Percentiles rank a stretch among this genome's conserved stretches.
Evolutionary conservation across 2,329 filamentous ascomycete species (phyloP).

Genomic region (Davidsoniella neocaledoniae): DNA sequence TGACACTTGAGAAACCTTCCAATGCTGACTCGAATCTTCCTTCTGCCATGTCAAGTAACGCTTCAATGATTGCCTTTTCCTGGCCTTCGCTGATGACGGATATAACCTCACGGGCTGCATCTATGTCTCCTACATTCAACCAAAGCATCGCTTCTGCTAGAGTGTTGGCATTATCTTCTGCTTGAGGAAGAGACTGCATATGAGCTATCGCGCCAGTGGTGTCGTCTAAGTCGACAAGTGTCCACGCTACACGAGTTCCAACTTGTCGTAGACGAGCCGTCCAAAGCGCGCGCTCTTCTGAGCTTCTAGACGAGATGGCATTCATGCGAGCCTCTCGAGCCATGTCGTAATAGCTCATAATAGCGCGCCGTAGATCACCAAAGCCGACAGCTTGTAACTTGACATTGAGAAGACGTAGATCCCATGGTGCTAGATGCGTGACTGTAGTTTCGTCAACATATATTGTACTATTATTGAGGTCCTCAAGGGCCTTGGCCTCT

Average conservation of each 20-base stretch:
- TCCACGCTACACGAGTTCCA: conserved; percentile 48
- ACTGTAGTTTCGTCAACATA: conserved; percentile 39
- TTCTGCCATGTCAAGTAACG: conserved; percentile 64
- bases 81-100: conserved; percentile 18
- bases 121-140: conserved; percentile 62
- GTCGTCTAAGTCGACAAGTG: conserved; percentile 76
- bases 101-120: conserved; percentile 44
- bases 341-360: conserved; percentile 84
- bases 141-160: conserved; percentile 49
- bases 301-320: conserved; percentile 29
- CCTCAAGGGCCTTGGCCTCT: conserved; percentile 46
- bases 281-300: conserved; percentile 50
- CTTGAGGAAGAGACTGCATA: conserved; percentile 39
- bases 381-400: conserved; percentile 75
- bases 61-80: conserved; percentile 36
- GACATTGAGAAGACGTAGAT: conserved; percentile 65
- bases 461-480: conserved; percentile 36
- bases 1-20: conserved; percentile 16
- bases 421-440: conserved; percentile 67
- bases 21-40: conserved; percentile 42
- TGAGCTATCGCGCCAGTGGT: conserved; percentile 62
- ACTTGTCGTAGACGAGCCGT: conserved; percentile 55
- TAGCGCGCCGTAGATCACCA: conserved; percentile 63
- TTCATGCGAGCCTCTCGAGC: conserved; percentile 56
- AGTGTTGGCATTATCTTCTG: conserved; percentile 24